A percentile compares a stretch with the other conserved stretches of the same genome.
These are phyloP conservation scores for Colletotrichum liriopes DNA, from an alignment of 2,329 filamentous ascomycete genomes.

Conservation along the genomic window DNA sequence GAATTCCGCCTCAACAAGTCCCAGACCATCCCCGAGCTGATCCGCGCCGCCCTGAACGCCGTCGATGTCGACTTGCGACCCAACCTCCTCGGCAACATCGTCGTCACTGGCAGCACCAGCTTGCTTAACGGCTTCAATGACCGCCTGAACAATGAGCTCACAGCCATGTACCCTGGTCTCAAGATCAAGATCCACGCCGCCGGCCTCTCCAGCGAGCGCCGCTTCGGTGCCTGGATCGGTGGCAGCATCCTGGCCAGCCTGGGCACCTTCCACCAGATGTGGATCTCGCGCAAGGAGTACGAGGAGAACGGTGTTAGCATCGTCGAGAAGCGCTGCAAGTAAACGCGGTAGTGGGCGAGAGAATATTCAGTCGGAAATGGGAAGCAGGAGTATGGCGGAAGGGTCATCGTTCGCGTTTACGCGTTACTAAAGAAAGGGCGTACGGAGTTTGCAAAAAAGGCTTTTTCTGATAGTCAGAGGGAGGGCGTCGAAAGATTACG, in stretches of 20 bases:
- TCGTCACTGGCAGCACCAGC: constrained; percentile 91
- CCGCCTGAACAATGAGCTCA: constrained; percentile 87
- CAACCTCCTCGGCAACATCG: constrained; percentile 88
- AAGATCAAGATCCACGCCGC: constrained; percentile 91
- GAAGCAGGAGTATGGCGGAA: constrained; percentile 38
- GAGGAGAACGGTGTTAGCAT: constrained; percentile 93
- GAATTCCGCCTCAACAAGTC: constrained; percentile 71
- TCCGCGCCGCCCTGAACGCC: constrained; percentile 81
- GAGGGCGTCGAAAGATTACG: constrained; percentile 28
- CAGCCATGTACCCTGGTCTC: constrained; percentile 84
- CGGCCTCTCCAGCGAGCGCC: constrained; percentile 87
- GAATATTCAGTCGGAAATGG: constrained; percentile 16
- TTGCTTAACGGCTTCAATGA: constrained; percentile 94
- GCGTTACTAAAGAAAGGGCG: constrained; percentile 32
- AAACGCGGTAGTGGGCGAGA: constrained; percentile 43
- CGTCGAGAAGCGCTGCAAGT: constrained; percentile 98
- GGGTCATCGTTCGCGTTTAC: constrained; percentile 31
- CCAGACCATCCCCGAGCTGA: constrained; percentile 87
- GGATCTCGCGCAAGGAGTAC: constrained; percentile 98
- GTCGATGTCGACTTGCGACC: constrained; percentile 93
- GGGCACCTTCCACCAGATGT: constrained; percentile 99
- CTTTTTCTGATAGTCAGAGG: constrained; percentile 22
- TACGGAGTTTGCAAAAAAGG: constrained; percentile 41
- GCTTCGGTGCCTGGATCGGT: constrained; percentile 96
- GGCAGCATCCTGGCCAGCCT: constrained; percentile 95